Base-by-base conservation (phyloP, 2,329 filamentous ascomycete species). In the Penicillium digitatum region DNA sequence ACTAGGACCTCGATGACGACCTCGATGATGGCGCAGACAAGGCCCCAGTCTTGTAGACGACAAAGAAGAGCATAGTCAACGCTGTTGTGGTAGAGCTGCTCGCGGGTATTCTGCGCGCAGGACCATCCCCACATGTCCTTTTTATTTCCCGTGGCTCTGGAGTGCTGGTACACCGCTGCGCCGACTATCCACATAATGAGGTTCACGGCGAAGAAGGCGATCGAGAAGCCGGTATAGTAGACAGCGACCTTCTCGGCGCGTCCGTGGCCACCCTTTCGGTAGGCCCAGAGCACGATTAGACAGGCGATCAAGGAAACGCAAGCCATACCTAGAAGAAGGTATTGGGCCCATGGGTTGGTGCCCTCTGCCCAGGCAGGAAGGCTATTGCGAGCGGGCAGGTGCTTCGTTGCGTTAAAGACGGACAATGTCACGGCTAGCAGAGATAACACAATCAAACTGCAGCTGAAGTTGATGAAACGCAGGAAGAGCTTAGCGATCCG, bases 41-140 rank as follows among this genome's bases (percentile, higher is more conserved):
- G 82, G 38, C 88, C 83, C 94, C 94, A 99, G 78, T 95, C 94
- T 84, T 89, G 86, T 67, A 99, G 84, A 66, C 93, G 88, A 79
- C 94, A 99, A 63, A 97, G 82, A 48, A 99, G 87, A 26, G 85
- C 85, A 75, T 97, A 99, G 75, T 94, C 82, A 65, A 99, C 83
- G 66, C 94, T 86, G 54, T 92, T 80, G 58, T 84, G 71, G 72
- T 93, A 97, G 50, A 96, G 78, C 48, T 90, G 76, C 52, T 86
- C 79, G 58, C 93, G 86, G 62, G 87, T 85, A 73, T 96, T 97
- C 67, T 95, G 83, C 54, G 92, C 87, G 74, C 94, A 99, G n/a
- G 90, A 85, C 94, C 94, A 99, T 56, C 93, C 92, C 94, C 94
- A 99, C 74, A 99, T 84, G 74, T 99, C 94, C 74, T 96, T 85